These are phyloP conservation scores for Phytophthora aleatoria DNA, from an alignment of 352 stramenopile species.

Conservation along the genomic window DNA sequence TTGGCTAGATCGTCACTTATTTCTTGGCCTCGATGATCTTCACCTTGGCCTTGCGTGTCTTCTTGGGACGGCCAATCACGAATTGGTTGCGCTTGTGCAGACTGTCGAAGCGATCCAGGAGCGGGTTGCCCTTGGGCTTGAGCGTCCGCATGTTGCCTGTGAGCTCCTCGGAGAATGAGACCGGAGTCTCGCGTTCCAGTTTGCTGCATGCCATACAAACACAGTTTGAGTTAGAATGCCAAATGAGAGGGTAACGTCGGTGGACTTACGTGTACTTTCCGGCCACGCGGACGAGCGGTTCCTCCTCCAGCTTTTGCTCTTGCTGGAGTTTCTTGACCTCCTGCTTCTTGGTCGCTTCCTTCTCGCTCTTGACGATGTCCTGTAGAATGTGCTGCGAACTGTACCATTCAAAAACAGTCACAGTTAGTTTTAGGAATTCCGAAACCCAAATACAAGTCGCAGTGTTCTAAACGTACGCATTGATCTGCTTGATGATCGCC, in stretches of 20 bases:
- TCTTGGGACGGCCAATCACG: constrained; percentile 64
- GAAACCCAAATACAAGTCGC: neutral
- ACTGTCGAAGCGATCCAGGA: constrained; percentile 86
- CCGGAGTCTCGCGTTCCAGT: constrained; percentile 67
- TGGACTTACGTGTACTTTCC: constrained; percentile 74
- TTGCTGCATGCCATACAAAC: constrained; percentile 53
- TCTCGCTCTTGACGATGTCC: constrained; percentile 72
- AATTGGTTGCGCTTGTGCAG: constrained; percentile 90
- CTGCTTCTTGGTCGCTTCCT: constrained; percentile 62
- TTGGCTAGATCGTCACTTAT: constrained; percentile 36
- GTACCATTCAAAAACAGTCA: constrained; percentile 8
- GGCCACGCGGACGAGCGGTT: constrained; percentile 71
- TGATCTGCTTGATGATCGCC: constrained; percentile 87
- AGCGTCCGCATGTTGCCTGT: constrained; percentile 79
- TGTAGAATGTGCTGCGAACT: constrained; percentile 76
- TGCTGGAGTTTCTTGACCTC: constrained; percentile 78
- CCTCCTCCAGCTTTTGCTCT: constrained; percentile 78
- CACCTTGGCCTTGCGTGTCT: constrained; percentile 75
- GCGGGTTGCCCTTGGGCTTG: constrained; percentile 79
- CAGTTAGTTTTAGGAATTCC: constrained; percentile 3
- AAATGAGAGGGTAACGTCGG: neutral
- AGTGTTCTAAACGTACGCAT: constrained; percentile 55
- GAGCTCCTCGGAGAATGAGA: constrained; percentile 83
- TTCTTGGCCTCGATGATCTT: constrained; percentile 84
- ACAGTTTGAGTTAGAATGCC: neutral